These are phyloP conservation scores for Diaporthe nobilis DNA, from an alignment of 2,329 filamentous ascomycete genomes.

Conservation along the genomic window DNA sequence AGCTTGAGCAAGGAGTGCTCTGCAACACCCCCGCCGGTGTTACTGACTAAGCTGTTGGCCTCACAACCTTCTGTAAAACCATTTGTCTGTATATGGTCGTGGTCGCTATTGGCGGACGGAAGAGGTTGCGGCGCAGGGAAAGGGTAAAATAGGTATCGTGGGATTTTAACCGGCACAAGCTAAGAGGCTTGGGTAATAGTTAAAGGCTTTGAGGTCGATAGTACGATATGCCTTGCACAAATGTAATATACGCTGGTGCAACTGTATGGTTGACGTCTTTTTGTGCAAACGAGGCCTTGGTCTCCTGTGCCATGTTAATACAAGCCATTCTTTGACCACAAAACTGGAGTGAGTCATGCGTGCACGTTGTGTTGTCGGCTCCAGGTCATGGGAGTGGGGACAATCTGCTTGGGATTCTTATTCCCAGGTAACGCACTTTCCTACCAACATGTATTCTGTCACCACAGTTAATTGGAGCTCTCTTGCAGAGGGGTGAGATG, in stretches of 20 bases:
- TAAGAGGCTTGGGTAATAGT: not conserved
- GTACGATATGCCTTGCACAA: not conserved
- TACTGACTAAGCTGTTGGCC: conserved; percentile 39
- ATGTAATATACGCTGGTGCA: not conserved
- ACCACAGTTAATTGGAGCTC: no score
- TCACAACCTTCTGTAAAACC: not conserved
- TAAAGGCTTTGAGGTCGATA: not conserved
- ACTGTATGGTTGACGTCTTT: no score
- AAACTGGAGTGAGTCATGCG: not conserved
- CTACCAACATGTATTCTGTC: not conserved
- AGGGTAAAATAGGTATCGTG: not conserved
- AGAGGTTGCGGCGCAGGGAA: no score
- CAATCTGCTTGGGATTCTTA: no score
- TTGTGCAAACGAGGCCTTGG: no score
- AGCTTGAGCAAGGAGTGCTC: conserved; percentile 52
- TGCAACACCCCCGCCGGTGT: conserved; percentile 51
- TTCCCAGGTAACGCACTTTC: not conserved
- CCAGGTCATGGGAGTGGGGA: no score
- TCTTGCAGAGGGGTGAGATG: not conserved
- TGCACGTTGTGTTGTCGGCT: not conserved
- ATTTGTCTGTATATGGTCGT: not conserved
- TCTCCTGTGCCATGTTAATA: not conserved
- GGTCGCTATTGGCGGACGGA: not conserved
- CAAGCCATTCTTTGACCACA: not conserved
- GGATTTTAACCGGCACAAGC: not conserved